Evolutionary conservation across 139 green algal genomes (phyloP).

Genomic region (Mesotaenium endlicherianum): DNA sequence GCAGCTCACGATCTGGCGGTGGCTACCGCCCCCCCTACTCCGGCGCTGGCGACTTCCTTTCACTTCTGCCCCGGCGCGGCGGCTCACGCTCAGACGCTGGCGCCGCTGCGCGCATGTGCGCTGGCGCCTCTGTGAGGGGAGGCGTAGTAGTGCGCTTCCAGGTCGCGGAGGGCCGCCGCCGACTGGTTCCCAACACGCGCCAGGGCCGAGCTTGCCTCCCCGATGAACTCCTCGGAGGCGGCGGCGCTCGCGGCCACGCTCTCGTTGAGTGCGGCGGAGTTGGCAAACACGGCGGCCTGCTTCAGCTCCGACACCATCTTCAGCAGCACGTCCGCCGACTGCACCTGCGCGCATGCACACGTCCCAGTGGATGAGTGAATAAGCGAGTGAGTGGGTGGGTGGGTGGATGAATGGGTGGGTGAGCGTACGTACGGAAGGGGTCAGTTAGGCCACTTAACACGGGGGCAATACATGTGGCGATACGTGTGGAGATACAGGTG

Average conservation of each 20-base stretch:
- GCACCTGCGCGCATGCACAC: background rate
- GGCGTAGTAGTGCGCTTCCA: background rate
- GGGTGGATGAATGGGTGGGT: too few species aligned
- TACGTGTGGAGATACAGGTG: too few species aligned
- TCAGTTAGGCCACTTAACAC: too few species aligned
- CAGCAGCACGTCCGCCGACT: background rate
- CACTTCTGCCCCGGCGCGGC: too few species aligned
- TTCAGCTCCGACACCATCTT: constrained; percentile 4
- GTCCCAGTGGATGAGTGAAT: background rate
- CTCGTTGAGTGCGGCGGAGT: background rate
- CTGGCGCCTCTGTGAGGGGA: background rate
- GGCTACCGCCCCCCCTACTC: too few species aligned
- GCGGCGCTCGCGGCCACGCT: background rate
- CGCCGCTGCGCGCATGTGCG: too few species aligned
- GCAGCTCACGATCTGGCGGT: too few species aligned
- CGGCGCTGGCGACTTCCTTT: too few species aligned
- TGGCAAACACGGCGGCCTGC: constrained; percentile 3
- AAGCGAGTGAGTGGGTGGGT: too few species aligned
- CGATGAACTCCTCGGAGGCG: background rate
- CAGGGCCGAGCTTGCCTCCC: background rate
- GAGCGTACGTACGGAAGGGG: too few species aligned
- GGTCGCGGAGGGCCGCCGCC: background rate
- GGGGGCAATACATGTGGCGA: too few species aligned
- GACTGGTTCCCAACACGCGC: background rate
- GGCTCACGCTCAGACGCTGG: too few species aligned